Conservation (phyloP, 2,329 filamentous ascomycete species). For the Alternaria arbusti region DNA sequence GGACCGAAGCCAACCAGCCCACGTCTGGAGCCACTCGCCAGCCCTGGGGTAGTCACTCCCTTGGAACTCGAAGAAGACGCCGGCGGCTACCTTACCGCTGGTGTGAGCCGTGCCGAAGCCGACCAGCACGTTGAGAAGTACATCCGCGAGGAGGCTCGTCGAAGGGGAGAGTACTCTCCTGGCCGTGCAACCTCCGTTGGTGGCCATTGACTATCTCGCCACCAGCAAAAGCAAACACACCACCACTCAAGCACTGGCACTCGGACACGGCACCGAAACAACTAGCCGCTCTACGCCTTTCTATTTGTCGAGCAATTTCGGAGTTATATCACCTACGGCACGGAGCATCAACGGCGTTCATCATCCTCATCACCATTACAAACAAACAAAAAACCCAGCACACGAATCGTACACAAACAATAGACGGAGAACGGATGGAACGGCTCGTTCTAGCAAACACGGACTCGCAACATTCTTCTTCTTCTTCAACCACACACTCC, state of each 20-base stretch:
- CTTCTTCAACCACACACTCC: conserved; percentile 33
- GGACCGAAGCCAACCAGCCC: conserved; percentile 54
- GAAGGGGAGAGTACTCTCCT: conserved; percentile 44
- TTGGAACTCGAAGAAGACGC: conserved; percentile 54
- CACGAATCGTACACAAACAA: conserved; percentile 2
- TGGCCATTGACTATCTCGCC: conserved; percentile 39
- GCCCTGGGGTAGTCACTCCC: conserved; percentile 61
- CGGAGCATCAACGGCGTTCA: conserved; percentile 44
- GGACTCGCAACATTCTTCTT: conserved; percentile 22
- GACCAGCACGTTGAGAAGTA: conserved; percentile 54
- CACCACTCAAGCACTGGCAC: background rate
- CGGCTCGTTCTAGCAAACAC: conserved; percentile 15
- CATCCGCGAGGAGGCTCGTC: conserved; percentile 53
- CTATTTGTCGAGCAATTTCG: conserved; percentile 6
- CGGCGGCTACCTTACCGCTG: conserved; percentile 56
- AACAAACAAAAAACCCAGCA: conserved; percentile 3
- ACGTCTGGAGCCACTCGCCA: conserved; percentile 56
- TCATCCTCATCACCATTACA: conserved; percentile 27
- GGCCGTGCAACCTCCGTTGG: conserved; percentile 37
- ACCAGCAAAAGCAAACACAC: conserved; percentile 3
- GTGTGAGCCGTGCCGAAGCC: conserved; percentile 48
- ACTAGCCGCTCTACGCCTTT: background rate
- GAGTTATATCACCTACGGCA: conserved; percentile 19
- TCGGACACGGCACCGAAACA: conserved; percentile 5
- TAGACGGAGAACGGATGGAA: conserved; percentile 1